Percentiles rank a stretch among this genome's conserved stretches.
Conservation (phyloP, 2,329 filamentous ascomycete species). For the Fusarium pilosicola region DNA sequence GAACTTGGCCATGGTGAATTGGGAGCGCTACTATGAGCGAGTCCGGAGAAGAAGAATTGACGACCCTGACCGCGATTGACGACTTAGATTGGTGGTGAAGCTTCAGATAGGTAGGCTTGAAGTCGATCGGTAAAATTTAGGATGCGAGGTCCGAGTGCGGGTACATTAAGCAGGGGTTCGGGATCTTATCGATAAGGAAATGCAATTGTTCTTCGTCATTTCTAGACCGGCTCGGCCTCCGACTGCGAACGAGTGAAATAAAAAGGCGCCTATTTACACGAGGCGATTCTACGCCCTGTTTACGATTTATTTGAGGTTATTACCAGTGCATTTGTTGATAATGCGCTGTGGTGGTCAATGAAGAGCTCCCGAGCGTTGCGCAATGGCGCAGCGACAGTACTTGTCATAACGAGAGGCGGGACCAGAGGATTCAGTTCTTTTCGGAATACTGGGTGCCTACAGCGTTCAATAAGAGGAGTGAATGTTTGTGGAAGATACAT, state of each 20-base stretch:
- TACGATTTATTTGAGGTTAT: neutral
- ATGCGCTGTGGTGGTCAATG: constrained; percentile 39
- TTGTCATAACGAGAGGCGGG: constrained; percentile 21
- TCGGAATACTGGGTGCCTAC: neutral
- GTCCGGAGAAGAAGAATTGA: constrained; percentile 20
- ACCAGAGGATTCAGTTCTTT: constrained; percentile 35
- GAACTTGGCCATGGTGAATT: constrained; percentile 45
- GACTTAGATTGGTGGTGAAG: constrained; percentile 19
- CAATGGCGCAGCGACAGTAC: constrained; percentile 34
- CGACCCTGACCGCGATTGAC: constrained; percentile 15
- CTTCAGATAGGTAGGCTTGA: constrained; percentile 15
- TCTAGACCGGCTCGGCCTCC: constrained; percentile 19
- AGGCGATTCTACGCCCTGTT: neutral
- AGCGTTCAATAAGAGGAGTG: neutral
- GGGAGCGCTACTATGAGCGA: neutral
- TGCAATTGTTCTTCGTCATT: constrained; percentile 24
- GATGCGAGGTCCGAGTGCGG: constrained; percentile 33
- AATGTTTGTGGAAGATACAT: neutral
- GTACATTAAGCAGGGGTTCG: constrained; percentile 19
- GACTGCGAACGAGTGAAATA: constrained; percentile 11
- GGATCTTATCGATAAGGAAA: constrained; percentile 45
- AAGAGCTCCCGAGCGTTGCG: constrained; percentile 38
- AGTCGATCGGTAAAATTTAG: constrained; percentile 45
- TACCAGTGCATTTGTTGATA: neutral
- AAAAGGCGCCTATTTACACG: neutral